Evolutionary conservation across 2,329 filamentous ascomycete genomes (phyloP), one percentile per base, ranked within the genome.

Genomic region (Cladosporium sp.): DNA sequence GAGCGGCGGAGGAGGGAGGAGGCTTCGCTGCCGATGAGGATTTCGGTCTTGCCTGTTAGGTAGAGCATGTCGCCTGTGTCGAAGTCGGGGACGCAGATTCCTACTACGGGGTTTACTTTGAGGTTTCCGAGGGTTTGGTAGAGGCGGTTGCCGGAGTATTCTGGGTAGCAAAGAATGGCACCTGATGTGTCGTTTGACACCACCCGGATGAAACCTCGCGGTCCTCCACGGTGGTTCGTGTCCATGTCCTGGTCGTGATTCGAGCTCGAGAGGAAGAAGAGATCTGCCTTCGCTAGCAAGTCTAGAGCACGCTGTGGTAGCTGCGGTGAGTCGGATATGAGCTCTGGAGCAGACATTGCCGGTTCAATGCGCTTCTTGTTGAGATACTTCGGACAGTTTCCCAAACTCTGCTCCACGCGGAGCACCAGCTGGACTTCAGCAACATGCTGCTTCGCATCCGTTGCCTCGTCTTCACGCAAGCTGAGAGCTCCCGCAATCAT

Each of bases 361-460:
- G 78, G 75, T 2, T 68, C 62, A 33, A 94, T 80, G 2, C 72
- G 70, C 63, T 86, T 90, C 60, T 80, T 81, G 66, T 92, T 93
- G 29, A 95, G 64, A 59, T 95, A 95, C 67, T 95, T 95, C 1
- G 89, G 88, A 59, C 88, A 94, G 59, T 93, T 94, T 0, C 87
- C 80, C 7, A 94, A 61, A 56, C 82, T 86, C 66, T 87, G 84
- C 27, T 85, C 78, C 50, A 94, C 81, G 35, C 78, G 77, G 38
- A 89, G 72, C 12, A 85, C 82, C 30, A 92, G 69, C 57, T 84
- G 79, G 2, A 78, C 66, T 51, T 75, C 67, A 0, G 52, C 51
- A 3, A 63, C 60, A 48, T 66, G 63, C 25, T 56, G 57, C 19
- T 51, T 45, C 29, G 57, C 52, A 38, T 60, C 53, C 35, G 59